phyloP scores from a whole-genome alignment of 768 basidiomycete species.

The Boletus sp. region DNA sequence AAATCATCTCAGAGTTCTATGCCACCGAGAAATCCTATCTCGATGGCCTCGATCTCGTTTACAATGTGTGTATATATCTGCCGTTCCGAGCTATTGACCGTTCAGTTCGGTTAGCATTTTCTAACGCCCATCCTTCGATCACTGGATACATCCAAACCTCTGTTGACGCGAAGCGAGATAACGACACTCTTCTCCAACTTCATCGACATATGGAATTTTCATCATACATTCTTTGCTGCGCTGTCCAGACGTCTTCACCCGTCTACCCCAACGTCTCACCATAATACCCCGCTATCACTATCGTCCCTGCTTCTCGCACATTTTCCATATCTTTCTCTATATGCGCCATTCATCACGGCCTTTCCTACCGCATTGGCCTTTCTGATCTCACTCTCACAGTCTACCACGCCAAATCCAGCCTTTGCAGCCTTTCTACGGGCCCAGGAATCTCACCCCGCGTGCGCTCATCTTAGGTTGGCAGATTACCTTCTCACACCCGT shows the following conservation, averaged over 20 bases:
- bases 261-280: slow-evolving; percentile 14
- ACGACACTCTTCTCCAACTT: slow-evolving; percentile 84
- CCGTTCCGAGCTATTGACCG: background rate
- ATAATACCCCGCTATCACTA: slow-evolving; percentile 46
- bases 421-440: slow-evolving; percentile 64
- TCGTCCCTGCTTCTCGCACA: slow-evolving; percentile 71
- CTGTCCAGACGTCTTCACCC: slow-evolving; percentile 45
- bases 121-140: slow-evolving; percentile 76
- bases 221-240: slow-evolving; percentile 68
- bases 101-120: slow-evolving; percentile 59
- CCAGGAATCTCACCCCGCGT: slow-evolving; percentile 68
- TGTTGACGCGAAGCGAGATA: slow-evolving; percentile 68
- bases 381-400: slow-evolving; percentile 52
- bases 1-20: slow-evolving; percentile 77
- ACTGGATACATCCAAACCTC: slow-evolving; percentile 61
- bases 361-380: slow-evolving; percentile 67
- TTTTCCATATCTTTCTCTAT: slow-evolving; percentile 86
- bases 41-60: slow-evolving; percentile 78
- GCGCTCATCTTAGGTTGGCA: slow-evolving; percentile 71
- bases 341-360: slow-evolving; percentile 80
- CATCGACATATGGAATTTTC: slow-evolving; percentile 88
- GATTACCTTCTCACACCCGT: slow-evolving; percentile 88
- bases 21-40: slow-evolving; percentile 82
- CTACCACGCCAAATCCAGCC: slow-evolving; percentile 37
- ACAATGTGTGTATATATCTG: slow-evolving; percentile 53